Evolutionary conservation across 371 early-diverging fungal genomes (phyloP).

Genomic region (Mucor ambiguus): DNA sequence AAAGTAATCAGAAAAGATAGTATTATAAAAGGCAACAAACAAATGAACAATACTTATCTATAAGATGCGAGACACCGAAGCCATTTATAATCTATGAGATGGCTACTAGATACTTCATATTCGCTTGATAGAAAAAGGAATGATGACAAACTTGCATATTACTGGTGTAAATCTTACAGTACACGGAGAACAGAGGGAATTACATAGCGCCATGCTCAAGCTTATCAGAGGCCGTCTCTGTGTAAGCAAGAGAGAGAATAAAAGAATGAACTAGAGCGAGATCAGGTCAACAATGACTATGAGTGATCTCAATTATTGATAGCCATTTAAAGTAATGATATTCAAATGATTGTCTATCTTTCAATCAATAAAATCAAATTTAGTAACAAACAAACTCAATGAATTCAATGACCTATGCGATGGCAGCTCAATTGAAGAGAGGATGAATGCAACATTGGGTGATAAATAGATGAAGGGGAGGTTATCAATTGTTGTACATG

Average conservation of each 20-base stretch:
- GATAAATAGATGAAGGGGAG: background rate
- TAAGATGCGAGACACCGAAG: background rate
- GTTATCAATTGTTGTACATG: slow-evolving; percentile 5
- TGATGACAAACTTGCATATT: background rate
- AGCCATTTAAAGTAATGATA: background rate
- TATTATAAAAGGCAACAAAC: background rate
- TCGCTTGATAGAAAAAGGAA: background rate
- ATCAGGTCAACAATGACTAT: background rate
- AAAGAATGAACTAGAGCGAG: background rate
- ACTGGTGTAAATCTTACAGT: background rate
- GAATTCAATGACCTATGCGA: background rate
- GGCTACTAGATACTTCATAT: background rate
- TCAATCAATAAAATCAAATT: background rate
- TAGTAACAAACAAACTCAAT: slow-evolving; percentile 4
- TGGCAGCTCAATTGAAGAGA: background rate
- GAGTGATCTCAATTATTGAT: background rate
- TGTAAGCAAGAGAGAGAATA: background rate
- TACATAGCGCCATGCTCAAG: background rate
- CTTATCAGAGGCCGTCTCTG: background rate
- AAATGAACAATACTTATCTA: background rate
- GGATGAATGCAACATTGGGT: background rate
- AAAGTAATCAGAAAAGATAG: background rate
- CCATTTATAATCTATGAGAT: background rate
- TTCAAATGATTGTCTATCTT: background rate
- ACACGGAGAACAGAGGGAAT: background rate